Conservation (phyloP, 164 flowering plant genomes). For the Tetrastigma voinierianum region DNA sequence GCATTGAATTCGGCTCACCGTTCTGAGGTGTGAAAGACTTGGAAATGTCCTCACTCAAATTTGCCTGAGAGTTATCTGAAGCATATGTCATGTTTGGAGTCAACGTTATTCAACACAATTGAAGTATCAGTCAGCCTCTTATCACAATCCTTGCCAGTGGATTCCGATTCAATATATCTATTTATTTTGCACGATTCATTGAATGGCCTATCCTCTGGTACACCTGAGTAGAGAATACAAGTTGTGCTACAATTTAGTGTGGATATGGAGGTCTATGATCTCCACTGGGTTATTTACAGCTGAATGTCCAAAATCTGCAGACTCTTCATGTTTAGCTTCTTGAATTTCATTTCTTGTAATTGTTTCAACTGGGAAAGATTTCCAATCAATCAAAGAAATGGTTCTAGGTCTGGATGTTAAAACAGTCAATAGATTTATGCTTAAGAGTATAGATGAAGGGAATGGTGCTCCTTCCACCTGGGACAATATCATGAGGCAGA, state of each 20-base stretch:
- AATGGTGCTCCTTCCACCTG: slow-evolving; percentile 93
- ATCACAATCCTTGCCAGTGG: slow-evolving; percentile 17
- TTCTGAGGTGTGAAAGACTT: slow-evolving; percentile 29
- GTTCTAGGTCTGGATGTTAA: slow-evolving; percentile 57
- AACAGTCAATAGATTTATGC: slow-evolving; percentile 68
- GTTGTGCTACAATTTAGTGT: slow-evolving; percentile 13
- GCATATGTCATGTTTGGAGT: slow-evolving; percentile 9
- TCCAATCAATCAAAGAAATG: slow-evolving; percentile 61
- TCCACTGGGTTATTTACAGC: slow-evolving; percentile 20
- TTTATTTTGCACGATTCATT: slow-evolving; percentile 26
- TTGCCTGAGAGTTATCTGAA: slow-evolving; percentile 26
- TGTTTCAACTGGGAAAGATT: slow-evolving; percentile 29
- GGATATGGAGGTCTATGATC: slow-evolving; percentile 25
- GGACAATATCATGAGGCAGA: slow-evolving; percentile 92
- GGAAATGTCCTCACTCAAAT: slow-evolving; percentile 16
- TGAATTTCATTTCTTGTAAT: slow-evolving; percentile 16
- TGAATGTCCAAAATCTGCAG: slow-evolving; percentile 24
- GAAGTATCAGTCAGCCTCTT: slow-evolving; percentile 17
- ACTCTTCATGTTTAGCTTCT: slow-evolving; percentile 24
- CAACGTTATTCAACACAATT: slow-evolving; percentile 8
- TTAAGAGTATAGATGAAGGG: slow-evolving; percentile 76
- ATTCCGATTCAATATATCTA: slow-evolving; percentile 12
- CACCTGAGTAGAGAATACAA: slow-evolving; percentile 29
- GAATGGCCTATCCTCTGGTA: slow-evolving; percentile 42
- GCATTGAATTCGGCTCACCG: slow-evolving; percentile 29